Base-by-base conservation (phyloP, 768 basidiomycete species). In the Mycena polygramma region DNA sequence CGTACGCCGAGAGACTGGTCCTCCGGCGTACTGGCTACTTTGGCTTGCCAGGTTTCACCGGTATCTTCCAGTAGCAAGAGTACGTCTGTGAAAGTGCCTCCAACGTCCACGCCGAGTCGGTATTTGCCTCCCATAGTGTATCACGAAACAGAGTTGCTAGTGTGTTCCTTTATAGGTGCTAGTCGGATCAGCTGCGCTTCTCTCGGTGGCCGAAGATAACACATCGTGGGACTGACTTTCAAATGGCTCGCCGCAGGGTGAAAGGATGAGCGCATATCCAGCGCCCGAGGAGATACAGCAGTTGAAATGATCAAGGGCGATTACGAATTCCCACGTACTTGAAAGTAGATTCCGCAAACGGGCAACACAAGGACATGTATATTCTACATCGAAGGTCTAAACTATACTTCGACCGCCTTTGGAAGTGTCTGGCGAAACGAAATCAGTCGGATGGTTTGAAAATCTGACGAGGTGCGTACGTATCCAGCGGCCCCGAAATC, bases 401-500 rank as follows among this genome's bases (percentile, higher is more conserved):
- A 9, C 68, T 69, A 69, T 4, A 20, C 39, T 49, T 57, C 60
- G 37, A 69, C 10, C 45, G 51, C 62, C 20, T 58, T 59, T n/a
- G 62, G 57, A 19, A 20, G 55, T 64, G 51, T 63, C 68, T 69
- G 63, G 7, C 30, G 24, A 26, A 64, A 43, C 14, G 43, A 17
- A 26, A 36, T 36, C 17, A 26, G 30, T 63, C 4, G 11, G 20
- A 46, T 46, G 35, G 11, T 3, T 30, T 3, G n/a, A n/a, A 30
- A 43, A 39, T 2, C 15, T 45, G 13, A 52, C 61, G 19, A 53
- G 9, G 64, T 11, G 87, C 94, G 82, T 79, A 96, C 95, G 83
- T 97, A 98, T 78, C 91, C 90, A 54, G 90, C 90, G n/a, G 85
- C 83, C 49, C 91, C 88, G 61, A 97, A 91, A 73, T 96, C 90